These are phyloP conservation scores for Paraphaeosphaeria minitans DNA, from an alignment of 2,329 filamentous ascomycete genomes.

Conservation along the genomic window DNA sequence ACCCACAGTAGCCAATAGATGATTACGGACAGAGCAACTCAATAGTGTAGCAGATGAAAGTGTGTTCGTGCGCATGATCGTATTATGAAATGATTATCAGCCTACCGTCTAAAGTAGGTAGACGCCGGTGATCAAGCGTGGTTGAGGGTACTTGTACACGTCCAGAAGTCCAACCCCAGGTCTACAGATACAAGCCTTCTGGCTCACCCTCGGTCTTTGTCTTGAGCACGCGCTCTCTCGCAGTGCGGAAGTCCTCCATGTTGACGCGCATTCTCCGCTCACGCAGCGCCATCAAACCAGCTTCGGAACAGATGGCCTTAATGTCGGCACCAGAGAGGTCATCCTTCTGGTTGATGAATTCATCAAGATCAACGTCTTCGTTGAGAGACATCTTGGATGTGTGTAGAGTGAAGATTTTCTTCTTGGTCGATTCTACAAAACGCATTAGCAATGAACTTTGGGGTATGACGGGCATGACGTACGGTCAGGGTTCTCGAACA, in stretches of 20 bases:
- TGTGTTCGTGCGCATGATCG: not conserved
- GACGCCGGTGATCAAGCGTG: constrained; percentile 10
- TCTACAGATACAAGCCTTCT: constrained; percentile 96
- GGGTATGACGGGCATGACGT: constrained; percentile 37
- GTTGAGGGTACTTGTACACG: constrained; percentile 16
- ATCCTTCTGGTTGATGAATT: constrained; percentile 98
- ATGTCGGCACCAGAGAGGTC: constrained; percentile 97
- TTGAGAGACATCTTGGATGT: constrained; percentile 98
- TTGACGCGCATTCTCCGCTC: constrained; percentile 98
- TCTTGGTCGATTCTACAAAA: constrained; percentile 80
- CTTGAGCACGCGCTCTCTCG: constrained; percentile 91
- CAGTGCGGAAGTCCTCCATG: constrained; percentile 96
- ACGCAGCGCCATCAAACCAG: constrained; percentile 88
- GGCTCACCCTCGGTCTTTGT: constrained; percentile 99
- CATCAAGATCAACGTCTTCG: constrained; percentile 96
- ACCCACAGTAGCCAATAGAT: no score
- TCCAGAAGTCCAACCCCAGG: constrained; percentile 1
- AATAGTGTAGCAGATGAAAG: not conserved
- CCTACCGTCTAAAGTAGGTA: constrained; percentile 10
- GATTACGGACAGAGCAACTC: not conserved
- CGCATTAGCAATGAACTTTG: constrained; percentile 56
- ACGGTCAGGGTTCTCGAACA: constrained; percentile 75
- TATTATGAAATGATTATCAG: constrained; percentile 7
- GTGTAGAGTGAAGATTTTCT: constrained; percentile 98
- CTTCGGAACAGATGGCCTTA: constrained; percentile 98